Conservation (phyloP, 208 protist species). For the Phytomonas sp. region DNA sequence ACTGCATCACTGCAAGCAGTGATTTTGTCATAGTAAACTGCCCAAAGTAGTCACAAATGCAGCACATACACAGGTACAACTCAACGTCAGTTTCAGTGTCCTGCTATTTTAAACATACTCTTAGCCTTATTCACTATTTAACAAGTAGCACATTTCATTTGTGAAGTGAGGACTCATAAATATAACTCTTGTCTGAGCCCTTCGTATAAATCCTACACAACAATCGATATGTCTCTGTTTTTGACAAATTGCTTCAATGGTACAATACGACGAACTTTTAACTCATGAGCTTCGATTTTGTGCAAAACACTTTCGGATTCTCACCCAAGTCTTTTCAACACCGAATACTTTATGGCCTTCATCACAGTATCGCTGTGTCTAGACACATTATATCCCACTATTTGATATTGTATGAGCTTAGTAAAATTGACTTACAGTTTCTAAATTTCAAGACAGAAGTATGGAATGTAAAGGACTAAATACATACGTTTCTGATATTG, state of each 20-base stretch:
- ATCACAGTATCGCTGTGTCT: neutral
- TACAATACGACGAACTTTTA: neutral
- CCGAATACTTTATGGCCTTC: neutral
- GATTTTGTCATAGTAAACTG: neutral
- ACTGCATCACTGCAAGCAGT: neutral
- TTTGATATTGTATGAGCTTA: neutral
- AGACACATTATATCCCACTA: neutral
- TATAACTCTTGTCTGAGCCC: neutral
- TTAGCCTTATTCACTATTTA: neutral
- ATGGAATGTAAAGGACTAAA: neutral
- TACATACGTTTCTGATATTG: neutral
- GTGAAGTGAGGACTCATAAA: neutral
- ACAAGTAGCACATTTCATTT: neutral
- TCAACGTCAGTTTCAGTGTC: neutral
- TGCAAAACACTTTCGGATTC: neutral
- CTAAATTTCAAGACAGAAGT: neutral
- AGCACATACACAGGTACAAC: neutral
- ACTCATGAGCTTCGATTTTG: neutral
- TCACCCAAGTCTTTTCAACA: neutral
- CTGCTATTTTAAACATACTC: neutral
- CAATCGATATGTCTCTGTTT: neutral
- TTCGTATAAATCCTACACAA: neutral
- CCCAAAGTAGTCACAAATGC: neutral
- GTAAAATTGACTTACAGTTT: neutral
- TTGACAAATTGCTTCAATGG: neutral